Conservation (phyloP, 495 filamentous ascomycete genomes). For the Diplogelasinospora grovesii region DNA sequence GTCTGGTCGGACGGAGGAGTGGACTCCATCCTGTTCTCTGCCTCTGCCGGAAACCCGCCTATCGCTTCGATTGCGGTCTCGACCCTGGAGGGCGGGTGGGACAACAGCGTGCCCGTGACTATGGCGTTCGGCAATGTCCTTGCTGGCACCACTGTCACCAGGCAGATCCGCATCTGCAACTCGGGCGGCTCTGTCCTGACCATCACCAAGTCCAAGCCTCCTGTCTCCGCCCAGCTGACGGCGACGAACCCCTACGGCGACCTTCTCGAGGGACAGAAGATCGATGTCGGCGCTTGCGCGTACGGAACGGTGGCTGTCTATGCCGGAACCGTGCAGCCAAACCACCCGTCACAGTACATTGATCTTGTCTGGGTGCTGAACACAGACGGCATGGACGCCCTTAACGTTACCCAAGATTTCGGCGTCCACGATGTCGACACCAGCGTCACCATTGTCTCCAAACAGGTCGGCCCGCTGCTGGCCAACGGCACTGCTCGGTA, state of each 20-base stretch:
- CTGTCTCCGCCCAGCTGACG: constrained; percentile 31
- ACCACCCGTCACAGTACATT: constrained; percentile 33
- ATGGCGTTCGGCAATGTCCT: constrained; percentile 43
- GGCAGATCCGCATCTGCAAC: constrained; percentile 41
- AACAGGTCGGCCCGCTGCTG: constrained; percentile 31
- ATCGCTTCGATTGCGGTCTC: constrained; percentile 42
- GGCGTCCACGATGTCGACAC: constrained; percentile 28
- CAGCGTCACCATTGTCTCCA: constrained; percentile 29
- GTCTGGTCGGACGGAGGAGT: constrained; percentile 37
- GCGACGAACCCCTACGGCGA: constrained; percentile 35
- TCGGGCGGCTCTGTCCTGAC: constrained; percentile 29
- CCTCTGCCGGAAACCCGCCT: constrained; percentile 31
- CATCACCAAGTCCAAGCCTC: constrained; percentile 47
- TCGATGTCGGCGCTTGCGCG: constrained; percentile 33
- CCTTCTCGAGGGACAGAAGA: constrained; percentile 42
- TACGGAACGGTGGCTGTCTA: constrained; percentile 39
- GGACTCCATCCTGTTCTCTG: constrained; percentile 32
- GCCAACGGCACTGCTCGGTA: constrained; percentile 27
- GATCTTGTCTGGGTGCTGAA: constrained; percentile 40
- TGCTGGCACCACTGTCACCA: constrained; percentile 26
- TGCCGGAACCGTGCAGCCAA: constrained; percentile 41
- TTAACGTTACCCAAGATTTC: constrained; percentile 19
- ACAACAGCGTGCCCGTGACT: constrained; percentile 25
- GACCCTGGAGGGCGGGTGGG: constrained; percentile 40
- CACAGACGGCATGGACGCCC: constrained; percentile 35